These are phyloP conservation scores for Globomyces pollinis-pini DNA, from an alignment of 192 early-diverging fungal genomes.

Conservation along the genomic window DNA sequence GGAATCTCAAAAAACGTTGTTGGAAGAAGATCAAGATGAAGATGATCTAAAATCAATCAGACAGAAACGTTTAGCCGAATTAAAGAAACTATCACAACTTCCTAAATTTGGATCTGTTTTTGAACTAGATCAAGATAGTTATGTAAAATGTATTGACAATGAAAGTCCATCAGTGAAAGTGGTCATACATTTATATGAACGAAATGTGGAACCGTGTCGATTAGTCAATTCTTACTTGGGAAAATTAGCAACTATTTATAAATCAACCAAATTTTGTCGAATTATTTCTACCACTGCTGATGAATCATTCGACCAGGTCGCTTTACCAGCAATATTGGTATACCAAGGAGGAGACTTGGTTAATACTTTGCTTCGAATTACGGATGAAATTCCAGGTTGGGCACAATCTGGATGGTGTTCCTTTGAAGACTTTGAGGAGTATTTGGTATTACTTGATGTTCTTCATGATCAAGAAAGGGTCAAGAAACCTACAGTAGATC, in stretches of 20 bases:
- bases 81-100: slow-evolving; percentile 2
- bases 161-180: slow-evolving; percentile 26
- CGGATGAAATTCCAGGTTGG: slow-evolving; percentile 39
- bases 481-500: not conserved
- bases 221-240: slow-evolving; percentile 66
- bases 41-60: slow-evolving; percentile 30
- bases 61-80: slow-evolving; percentile 23
- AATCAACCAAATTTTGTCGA: slow-evolving; percentile 77
- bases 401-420: slow-evolving; percentile 25
- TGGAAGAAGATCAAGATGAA: slow-evolving; percentile 28
- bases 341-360: slow-evolving; percentile 36
- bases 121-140: slow-evolving; percentile 34
- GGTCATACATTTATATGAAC: slow-evolving; percentile 45
- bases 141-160: slow-evolving; percentile 36
- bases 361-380: slow-evolving; percentile 27
- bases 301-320: slow-evolving; percentile 40
- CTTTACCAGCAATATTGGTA: slow-evolving; percentile 39
- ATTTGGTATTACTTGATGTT: slow-evolving; percentile 19
- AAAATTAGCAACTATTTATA: slow-evolving; percentile 63
- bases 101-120: slow-evolving; percentile 24
- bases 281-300: slow-evolving; percentile 62
- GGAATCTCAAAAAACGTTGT: slow-evolving; percentile 15
- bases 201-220: slow-evolving; percentile 44
- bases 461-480: no score
- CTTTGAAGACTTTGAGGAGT: slow-evolving; percentile 37